Conservation (phyloP, 768 basidiomycete species). For the Suillus americanus region DNA sequence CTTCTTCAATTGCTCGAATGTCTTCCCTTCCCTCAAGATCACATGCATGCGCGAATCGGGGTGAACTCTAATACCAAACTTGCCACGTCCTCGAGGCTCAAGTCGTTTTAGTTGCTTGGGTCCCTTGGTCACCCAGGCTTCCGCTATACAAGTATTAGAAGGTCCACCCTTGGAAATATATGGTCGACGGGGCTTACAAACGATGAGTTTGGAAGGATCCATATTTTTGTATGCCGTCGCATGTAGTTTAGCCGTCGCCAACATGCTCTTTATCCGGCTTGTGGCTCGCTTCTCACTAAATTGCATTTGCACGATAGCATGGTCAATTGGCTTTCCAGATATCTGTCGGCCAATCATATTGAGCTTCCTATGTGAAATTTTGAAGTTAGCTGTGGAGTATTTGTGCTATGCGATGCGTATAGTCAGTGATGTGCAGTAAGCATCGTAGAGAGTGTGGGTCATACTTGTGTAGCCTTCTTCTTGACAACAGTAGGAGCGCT, state of each 20-base stretch:
- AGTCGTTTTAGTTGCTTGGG: constrained; percentile 58
- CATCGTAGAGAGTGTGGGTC: not conserved
- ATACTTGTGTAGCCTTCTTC: constrained; percentile 30
- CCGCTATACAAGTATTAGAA: constrained; percentile 48
- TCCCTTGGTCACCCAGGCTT: constrained; percentile 94
- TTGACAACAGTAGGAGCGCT: constrained; percentile 16
- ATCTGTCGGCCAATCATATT: constrained; percentile 88
- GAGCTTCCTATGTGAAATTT: constrained; percentile 90
- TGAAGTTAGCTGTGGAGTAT: constrained; percentile 90
- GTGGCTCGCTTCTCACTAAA: constrained; percentile 94
- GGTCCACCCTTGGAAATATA: not conserved
- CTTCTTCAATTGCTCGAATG: constrained; percentile 62
- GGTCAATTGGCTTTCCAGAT: constrained; percentile 87
- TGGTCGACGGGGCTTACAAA: constrained; percentile 58
- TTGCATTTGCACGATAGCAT: constrained; percentile 95
- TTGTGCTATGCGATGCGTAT: constrained; percentile 60
- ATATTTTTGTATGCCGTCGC: constrained; percentile 78
- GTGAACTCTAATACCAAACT: constrained; percentile 74
- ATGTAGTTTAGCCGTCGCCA: constrained; percentile 84
- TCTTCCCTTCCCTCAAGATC: constrained; percentile 79
- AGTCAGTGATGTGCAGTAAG: not conserved
- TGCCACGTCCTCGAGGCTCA: constrained; percentile 84
- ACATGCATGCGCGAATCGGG: constrained; percentile 76
- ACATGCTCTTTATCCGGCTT: constrained; percentile 82
- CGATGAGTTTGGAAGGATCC: constrained; percentile 67